Conservation (phyloP, 257 asterid species). For the Solanum clarkiae region DNA sequence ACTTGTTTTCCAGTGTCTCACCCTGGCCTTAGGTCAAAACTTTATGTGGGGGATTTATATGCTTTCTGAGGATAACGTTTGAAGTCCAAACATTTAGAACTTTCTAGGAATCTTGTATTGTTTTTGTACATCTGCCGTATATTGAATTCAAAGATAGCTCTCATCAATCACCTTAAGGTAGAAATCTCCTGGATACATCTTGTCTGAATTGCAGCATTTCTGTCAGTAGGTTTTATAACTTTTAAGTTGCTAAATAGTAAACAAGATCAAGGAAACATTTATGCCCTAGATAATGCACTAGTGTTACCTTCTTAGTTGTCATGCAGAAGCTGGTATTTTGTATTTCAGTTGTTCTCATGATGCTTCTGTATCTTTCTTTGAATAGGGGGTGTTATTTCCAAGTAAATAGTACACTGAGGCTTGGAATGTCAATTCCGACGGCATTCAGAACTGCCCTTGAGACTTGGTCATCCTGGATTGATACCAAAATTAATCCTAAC, state of each 20-base stretch:
- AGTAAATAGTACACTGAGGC: constrained; percentile 36
- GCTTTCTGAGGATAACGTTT: not conserved
- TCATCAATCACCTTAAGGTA: not conserved
- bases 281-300: not conserved
- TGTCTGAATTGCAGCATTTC: not conserved
- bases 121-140: not conserved
- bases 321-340: not conserved
- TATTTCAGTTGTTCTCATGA: not conserved
- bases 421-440: constrained; percentile 47
- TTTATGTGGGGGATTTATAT: not conserved
- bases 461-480: constrained; percentile 78
- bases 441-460: constrained; percentile 49
- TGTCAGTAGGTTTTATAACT: not conserved
- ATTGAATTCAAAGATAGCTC: not conserved
- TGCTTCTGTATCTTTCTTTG: constrained; percentile 10
- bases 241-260: not conserved
- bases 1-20: not conserved
- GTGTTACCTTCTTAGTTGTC: not conserved
- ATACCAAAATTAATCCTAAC: constrained; percentile 9
- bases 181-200: not conserved
- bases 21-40: not conserved
- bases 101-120: not conserved
- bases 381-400: constrained; percentile 82
- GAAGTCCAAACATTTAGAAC: not conserved
- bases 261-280: not conserved